Evolutionary conservation across 169 alveolate species (phyloP).

Genomic region (Babesia caballi): DNA sequence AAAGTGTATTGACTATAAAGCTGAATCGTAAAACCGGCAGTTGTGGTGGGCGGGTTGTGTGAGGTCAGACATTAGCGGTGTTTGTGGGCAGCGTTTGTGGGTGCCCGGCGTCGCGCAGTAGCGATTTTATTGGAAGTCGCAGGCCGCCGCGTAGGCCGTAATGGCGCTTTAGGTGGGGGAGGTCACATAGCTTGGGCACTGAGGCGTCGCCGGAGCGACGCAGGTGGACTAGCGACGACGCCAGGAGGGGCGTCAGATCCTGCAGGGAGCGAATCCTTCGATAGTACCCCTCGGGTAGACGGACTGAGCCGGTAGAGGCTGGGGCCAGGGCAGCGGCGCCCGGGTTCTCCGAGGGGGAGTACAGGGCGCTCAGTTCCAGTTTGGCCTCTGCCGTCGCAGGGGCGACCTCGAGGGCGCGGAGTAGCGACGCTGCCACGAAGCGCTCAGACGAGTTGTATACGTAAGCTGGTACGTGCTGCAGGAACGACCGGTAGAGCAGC

Average conservation of each 20-base stretch:
- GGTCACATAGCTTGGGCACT: neutral
- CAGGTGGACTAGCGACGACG: neutral
- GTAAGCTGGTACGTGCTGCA: neutral
- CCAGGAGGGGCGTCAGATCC: neutral
- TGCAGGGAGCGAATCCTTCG: neutral
- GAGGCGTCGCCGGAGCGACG: neutral
- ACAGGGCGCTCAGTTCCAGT: neutral
- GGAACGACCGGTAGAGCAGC: conserved; percentile 1
- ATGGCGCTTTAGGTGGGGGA: neutral
- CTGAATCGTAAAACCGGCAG: neutral
- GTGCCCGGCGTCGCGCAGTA: too few relatives aligned
- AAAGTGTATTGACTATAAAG: neutral
- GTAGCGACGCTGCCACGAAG: neutral
- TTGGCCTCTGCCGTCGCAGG: conserved; percentile 1
- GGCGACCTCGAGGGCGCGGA: neutral
- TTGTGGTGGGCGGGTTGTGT: too few relatives aligned
- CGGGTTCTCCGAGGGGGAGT: neutral
- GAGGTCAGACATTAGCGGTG: neutral
- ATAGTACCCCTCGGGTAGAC: conserved; percentile 3
- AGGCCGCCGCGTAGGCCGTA: neutral
- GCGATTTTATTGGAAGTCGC: neutral
- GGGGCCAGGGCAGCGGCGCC: neutral
- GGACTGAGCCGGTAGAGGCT: neutral
- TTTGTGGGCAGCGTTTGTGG: neutral
- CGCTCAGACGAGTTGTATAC: neutral